phyloP scores from a whole-genome alignment of 345 rosid species.

The Fremontodendron californicum region DNA sequence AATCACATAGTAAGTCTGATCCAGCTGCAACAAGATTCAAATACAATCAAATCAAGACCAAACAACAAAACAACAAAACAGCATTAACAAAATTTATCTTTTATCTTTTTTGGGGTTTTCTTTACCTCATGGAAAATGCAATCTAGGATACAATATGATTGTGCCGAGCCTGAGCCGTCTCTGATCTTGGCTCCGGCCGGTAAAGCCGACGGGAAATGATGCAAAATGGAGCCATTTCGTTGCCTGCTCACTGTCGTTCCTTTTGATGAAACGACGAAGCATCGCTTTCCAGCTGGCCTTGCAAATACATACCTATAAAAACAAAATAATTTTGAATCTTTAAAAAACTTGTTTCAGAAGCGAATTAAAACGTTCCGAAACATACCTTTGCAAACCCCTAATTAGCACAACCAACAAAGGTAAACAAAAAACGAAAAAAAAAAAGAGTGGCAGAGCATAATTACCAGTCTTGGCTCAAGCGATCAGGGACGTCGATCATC shows the following conservation, averaged over 20 bases:
- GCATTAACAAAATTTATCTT: conserved; percentile 11
- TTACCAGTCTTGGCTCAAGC: conserved; percentile 67
- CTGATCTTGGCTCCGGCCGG: conserved; percentile 75
- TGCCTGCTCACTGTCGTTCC: conserved; percentile 77
- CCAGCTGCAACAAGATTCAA: conserved; percentile 28
- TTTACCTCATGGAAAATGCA: conserved; percentile 82
- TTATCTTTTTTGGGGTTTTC: background rate
- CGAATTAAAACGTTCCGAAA: background rate
- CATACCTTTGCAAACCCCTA: background rate
- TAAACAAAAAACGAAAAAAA: background rate
- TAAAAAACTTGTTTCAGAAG: background rate
- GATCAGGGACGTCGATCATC: conserved; percentile 93
- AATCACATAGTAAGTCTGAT: conserved; percentile 88
- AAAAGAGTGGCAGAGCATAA: background rate
- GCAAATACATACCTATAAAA: conserved; percentile 63
- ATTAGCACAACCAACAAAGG: background rate
- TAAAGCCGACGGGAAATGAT: conserved; percentile 54
- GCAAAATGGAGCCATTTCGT: conserved; percentile 48
- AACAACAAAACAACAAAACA: too few relatives aligned
- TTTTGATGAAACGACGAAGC: conserved; percentile 78
- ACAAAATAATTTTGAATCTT: background rate
- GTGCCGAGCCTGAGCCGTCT: conserved; percentile 61
- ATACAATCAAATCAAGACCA: background rate
- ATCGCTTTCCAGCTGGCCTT: conserved; percentile 86
- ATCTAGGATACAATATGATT: conserved; percentile 77